phyloP scores from a whole-genome alignment of 352 stramenopile genomes.

The Phytophthora kernoviae region DNA sequence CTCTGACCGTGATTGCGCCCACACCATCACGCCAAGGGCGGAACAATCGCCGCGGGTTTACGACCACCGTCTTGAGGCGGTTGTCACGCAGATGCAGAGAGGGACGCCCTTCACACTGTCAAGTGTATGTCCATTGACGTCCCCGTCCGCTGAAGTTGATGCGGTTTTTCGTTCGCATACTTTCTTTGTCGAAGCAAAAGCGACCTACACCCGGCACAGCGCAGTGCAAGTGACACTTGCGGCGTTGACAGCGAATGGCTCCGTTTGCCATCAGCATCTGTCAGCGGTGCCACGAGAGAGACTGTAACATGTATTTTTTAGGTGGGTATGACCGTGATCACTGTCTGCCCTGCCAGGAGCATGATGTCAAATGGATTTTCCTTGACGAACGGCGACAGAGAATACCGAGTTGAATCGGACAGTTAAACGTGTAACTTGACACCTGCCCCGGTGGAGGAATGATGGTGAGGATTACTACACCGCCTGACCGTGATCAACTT shows the following conservation, averaged over 20 bases:
- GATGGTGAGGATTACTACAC: slow-evolving; percentile 11
- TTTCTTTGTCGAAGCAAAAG: no score
- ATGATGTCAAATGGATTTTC: not conserved
- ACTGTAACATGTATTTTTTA: no score
- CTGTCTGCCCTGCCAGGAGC: no score
- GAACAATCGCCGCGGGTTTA: not conserved
- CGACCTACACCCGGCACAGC: no score
- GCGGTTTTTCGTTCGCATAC: no score
- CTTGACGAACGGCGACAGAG: not conserved
- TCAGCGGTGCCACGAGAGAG: not conserved
- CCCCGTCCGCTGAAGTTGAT: no score
- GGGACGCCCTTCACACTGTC: no score
- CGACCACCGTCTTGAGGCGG: not conserved
- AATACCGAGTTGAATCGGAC: not conserved
- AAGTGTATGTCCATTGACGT: no score
- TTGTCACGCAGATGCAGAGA: no score
- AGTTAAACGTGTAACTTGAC: not conserved
- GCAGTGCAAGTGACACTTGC: no score
- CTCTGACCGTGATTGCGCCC: slow-evolving; percentile 9
- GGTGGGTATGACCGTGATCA: not conserved
- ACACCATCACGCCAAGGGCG: not conserved
- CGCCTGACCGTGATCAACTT: slow-evolving; percentile 14
- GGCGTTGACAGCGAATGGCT: not conserved
- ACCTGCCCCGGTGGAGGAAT: not conserved
- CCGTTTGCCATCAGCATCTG: not conserved